Evolutionary conservation across 1,284 basidiomycete genomes (phyloP).

Genomic region (Trametes versicolor): DNA sequence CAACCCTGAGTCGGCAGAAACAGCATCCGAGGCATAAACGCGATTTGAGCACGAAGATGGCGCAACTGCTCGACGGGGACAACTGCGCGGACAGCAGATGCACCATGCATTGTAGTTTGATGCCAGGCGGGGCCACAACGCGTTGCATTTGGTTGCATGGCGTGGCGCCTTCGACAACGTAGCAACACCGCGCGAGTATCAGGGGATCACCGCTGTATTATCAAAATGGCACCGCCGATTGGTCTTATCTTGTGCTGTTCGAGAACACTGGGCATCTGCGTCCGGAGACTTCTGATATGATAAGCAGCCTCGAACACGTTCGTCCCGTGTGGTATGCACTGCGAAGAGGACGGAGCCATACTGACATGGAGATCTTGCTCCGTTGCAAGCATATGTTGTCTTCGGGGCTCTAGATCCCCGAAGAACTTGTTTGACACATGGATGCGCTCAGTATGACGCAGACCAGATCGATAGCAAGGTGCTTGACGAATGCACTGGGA

Average conservation of each 20-base stretch:
- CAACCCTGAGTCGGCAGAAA: not conserved
- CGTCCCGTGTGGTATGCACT: not conserved
- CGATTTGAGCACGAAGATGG: slow-evolving; percentile 7
- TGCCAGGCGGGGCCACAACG: not conserved
- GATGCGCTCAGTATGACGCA: too few relatives aligned
- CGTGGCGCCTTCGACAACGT: slow-evolving; percentile 11
- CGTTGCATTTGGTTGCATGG: slow-evolving; percentile 19
- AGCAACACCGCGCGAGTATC: not conserved
- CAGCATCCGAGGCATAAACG: slow-evolving; percentile 15
- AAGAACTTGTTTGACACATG: not conserved
- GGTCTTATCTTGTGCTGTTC: slow-evolving; percentile 13
- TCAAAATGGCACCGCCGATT: slow-evolving; percentile 5
- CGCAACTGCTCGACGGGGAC: slow-evolving; percentile 3
- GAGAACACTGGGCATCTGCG: not conserved
- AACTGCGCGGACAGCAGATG: not conserved
- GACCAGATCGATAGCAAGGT: too few relatives aligned
- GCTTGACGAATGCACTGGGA: too few relatives aligned
- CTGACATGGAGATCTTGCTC: not conserved
- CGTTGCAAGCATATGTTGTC: not conserved
- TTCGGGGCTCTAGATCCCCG: not conserved
- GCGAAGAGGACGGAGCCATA: slow-evolving; percentile 1
- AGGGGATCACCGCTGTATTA: slow-evolving; percentile 1
- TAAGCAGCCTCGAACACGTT: slow-evolving; percentile 1
- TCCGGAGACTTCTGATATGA: slow-evolving; percentile 12
- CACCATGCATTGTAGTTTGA: slow-evolving; percentile 3